Conservation (phyloP, 1,284 basidiomycete species). For the Cutaneotrichosporon mucoides region DNA sequence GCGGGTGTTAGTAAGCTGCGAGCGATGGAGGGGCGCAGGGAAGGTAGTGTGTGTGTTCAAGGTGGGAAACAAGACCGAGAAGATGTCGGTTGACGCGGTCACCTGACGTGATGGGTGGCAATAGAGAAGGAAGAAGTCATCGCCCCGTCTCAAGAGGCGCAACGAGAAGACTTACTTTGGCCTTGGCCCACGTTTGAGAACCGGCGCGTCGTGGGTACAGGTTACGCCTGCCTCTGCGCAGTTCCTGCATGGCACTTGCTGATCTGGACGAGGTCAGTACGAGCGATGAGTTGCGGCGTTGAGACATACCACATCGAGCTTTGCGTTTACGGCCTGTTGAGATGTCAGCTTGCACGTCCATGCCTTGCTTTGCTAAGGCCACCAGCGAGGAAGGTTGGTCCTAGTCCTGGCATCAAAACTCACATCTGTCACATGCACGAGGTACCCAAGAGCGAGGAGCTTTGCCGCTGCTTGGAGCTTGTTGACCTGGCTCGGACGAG, state of each 20-base stretch:
- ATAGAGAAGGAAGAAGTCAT: not conserved
- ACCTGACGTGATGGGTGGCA: not conserved
- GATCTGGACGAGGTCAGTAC: constrained; percentile 16
- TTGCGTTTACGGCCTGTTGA: constrained; percentile 30
- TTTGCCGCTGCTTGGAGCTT: constrained; percentile 22
- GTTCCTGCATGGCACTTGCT: constrained; percentile 30
- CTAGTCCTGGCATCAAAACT: constrained; percentile 2
- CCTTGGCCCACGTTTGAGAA: constrained; percentile 32
- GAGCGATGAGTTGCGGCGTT: too few species aligned
- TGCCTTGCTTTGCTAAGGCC: not conserved
- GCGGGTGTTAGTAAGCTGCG: not conserved
- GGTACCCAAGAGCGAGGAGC: constrained; percentile 26
- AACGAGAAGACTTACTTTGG: constrained; percentile 22
- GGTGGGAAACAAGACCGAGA: too few species aligned
- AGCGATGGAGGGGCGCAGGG: not conserved
- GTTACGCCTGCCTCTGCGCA: constrained; percentile 27
- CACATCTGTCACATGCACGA: constrained; percentile 30
- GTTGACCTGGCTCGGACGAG: constrained; percentile 8
- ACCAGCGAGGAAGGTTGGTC: not conserved
- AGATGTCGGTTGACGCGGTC: too few species aligned
- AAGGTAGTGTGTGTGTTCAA: not conserved
- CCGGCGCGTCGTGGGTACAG: constrained; percentile 34
- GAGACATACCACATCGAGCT: constrained; percentile 30
- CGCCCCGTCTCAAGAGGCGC: not conserved
- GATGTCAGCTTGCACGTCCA: not conserved